Evolutionary conservation across 495 filamentous ascomycete species (phyloP).

Genomic region (Lophium mytilinum): DNA sequence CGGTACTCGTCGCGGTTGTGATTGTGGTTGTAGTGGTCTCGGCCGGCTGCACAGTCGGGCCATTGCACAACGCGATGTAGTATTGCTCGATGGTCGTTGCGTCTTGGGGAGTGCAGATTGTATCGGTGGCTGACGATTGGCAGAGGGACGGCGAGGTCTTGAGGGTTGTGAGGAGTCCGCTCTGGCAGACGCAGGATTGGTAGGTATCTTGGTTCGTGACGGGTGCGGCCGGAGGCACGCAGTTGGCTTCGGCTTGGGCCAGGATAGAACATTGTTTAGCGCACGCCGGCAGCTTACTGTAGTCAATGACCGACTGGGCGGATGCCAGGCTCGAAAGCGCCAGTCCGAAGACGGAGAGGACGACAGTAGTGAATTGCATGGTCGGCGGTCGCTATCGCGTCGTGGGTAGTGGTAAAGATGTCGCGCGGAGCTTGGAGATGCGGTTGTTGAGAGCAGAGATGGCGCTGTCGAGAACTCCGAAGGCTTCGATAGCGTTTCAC

Average conservation of each 20-base stretch:
- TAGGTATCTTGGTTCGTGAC: constrained; percentile 34
- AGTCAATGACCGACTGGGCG: constrained; percentile 25
- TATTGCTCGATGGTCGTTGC: constrained; percentile 39
- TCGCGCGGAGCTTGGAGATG: background rate
- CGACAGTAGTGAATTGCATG: constrained; percentile 8
- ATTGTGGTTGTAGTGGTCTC: constrained; percentile 12
- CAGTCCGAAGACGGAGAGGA: background rate
- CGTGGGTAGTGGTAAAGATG: background rate
- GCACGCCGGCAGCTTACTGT: constrained; percentile 43
- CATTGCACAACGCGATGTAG: constrained; percentile 34
- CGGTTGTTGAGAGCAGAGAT: background rate
- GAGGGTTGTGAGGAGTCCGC: constrained; percentile 35
- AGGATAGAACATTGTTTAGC: constrained; percentile 42
- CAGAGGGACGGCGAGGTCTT: constrained; percentile 38
- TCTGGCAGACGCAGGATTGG: constrained; percentile 51
- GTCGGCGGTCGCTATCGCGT: background rate
- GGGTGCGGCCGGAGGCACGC: constrained; percentile 35
- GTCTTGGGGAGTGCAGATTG: constrained; percentile 10
- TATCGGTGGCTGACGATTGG: constrained; percentile 27
- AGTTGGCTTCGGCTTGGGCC: constrained; percentile 38
- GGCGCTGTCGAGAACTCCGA: background rate
- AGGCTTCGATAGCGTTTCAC: background rate
- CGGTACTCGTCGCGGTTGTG: constrained; percentile 22
- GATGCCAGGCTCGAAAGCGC: background rate
- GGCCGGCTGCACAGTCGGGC: constrained; percentile 13